phyloP scores from a whole-genome alignment of 768 basidiomycete genomes.

The Neoboletus magnificus region DNA sequence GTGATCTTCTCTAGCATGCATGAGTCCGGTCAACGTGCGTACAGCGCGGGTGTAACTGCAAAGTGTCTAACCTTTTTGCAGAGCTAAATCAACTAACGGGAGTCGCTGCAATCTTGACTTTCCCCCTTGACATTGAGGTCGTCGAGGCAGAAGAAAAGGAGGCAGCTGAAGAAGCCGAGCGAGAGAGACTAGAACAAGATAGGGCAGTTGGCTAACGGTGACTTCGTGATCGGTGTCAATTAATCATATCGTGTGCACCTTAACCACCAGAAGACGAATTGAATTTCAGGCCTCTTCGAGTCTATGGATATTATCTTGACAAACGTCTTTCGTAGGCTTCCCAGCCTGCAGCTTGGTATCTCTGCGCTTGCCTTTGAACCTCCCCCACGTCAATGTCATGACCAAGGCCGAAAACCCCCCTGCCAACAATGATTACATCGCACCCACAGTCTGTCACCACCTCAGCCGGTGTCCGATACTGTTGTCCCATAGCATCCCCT shows the following conservation, averaged over 20 bases:
- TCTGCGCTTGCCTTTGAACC: constrained; percentile 64
- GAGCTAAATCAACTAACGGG: constrained; percentile 97
- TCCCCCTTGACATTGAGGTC: constrained; percentile 92
- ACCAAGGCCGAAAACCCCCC: constrained; percentile 82
- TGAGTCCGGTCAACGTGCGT: constrained; percentile 94
- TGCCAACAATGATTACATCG: constrained; percentile 96
- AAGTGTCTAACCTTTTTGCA: constrained; percentile 30
- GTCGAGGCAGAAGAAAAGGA: constrained; percentile 91
- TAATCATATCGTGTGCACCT: not conserved
- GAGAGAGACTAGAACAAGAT: constrained; percentile 11
- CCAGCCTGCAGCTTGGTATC: constrained; percentile 88
- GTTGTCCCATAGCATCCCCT: constrained; percentile 90
- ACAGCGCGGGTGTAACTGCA: not conserved
- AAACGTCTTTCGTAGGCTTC: constrained; percentile 73
- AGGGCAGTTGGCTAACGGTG: constrained; percentile 5
- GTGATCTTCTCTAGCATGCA: constrained; percentile 99
- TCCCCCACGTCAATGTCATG: constrained; percentile 39
- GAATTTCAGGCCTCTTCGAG: not conserved
- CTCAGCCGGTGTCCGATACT: constrained; percentile 86
- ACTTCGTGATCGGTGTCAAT: not conserved
- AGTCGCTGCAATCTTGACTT: constrained; percentile 92
- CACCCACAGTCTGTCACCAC: constrained; percentile 80
- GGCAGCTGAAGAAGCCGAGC: constrained; percentile 47
- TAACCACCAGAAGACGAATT: not conserved
- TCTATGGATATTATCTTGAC: constrained; percentile 7